Conservation (phyloP, 2,329 filamentous ascomycete species). For the Arachnomyces sp. region DNA sequence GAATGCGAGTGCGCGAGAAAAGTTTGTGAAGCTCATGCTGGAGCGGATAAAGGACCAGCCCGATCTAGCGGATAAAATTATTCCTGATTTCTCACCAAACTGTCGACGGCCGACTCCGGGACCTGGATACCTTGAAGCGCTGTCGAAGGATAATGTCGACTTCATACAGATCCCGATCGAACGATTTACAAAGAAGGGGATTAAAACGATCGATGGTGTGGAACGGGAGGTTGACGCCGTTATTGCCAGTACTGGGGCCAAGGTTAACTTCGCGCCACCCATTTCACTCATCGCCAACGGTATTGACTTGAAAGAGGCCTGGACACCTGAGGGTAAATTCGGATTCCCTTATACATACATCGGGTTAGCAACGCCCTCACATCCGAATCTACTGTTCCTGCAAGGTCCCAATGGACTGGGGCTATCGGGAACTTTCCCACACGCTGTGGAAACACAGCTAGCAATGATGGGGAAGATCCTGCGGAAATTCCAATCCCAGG, state of each 20-base stretch:
- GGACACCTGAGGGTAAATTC: conserved; percentile 47
- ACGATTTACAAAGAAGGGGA: conserved; percentile 51
- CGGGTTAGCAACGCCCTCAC: conserved; percentile 54
- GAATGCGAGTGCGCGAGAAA: conserved; percentile 41
- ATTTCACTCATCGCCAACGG: conserved; percentile 53
- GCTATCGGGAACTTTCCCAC: conserved; percentile 57
- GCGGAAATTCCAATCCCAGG: conserved; percentile 57
- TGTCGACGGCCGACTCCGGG: conserved; percentile 59
- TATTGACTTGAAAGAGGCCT: conserved; percentile 47
- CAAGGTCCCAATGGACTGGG: conserved; percentile 54
- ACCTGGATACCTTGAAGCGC: conserved; percentile 58
- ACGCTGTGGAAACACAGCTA: conserved; percentile 57
- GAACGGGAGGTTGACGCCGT: conserved; percentile 54
- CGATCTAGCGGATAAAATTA: conserved; percentile 46
- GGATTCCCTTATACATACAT: conserved; percentile 62
- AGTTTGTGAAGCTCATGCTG: conserved; percentile 47
- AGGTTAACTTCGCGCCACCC: conserved; percentile 49
- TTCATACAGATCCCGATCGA: conserved; percentile 51
- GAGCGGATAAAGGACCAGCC: conserved; percentile 47
- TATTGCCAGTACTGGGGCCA: conserved; percentile 61
- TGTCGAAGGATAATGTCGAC: conserved; percentile 53
- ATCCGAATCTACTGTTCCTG: conserved; percentile 60
- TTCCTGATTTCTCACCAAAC: conserved; percentile 56
- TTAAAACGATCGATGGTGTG: conserved; percentile 51
- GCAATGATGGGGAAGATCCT: conserved; percentile 59